These are phyloP conservation scores for Cercophora sp. DNA, from an alignment of 495 filamentous ascomycete genomes.

Conservation along the genomic window DNA sequence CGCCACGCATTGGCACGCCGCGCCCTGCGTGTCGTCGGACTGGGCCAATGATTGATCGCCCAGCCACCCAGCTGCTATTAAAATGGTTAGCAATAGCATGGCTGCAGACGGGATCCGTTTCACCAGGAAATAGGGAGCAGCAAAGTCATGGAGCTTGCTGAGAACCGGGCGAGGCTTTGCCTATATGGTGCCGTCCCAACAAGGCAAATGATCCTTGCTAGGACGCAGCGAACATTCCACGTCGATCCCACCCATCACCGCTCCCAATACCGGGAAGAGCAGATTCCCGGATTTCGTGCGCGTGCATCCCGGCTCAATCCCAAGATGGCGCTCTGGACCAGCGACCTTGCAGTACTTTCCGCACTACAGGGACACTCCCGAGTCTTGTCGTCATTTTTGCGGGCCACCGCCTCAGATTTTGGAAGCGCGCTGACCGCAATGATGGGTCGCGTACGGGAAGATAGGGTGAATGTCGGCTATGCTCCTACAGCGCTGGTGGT, in stretches of 20 bases:
- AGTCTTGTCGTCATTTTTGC: neutral
- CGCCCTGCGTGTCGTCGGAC: neutral
- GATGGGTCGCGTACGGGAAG: no score
- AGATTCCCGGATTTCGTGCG: neutral
- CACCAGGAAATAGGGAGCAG: no score
- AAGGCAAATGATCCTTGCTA: neutral
- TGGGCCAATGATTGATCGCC: neutral
- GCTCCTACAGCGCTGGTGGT: no score
- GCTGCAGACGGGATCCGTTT: no score
- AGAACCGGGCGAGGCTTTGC: neutral
- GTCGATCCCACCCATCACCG: neutral
- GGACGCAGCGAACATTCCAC: neutral
- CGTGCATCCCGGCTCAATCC: neutral
- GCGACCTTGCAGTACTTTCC: no score
- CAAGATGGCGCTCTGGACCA: neutral
- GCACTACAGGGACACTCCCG: neutral
- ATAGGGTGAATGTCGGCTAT: no score
- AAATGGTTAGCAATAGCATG: neutral
- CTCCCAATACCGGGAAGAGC: neutral
- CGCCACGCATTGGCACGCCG: conserved; percentile 10
- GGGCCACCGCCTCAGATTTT: no score
- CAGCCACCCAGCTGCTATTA: neutral
- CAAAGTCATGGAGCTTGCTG: neutral
- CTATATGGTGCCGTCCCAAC: neutral
- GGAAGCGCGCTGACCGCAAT: no score